Conservation (phyloP, 345 rosid species). For the Melaleuca alternifolia region DNA sequence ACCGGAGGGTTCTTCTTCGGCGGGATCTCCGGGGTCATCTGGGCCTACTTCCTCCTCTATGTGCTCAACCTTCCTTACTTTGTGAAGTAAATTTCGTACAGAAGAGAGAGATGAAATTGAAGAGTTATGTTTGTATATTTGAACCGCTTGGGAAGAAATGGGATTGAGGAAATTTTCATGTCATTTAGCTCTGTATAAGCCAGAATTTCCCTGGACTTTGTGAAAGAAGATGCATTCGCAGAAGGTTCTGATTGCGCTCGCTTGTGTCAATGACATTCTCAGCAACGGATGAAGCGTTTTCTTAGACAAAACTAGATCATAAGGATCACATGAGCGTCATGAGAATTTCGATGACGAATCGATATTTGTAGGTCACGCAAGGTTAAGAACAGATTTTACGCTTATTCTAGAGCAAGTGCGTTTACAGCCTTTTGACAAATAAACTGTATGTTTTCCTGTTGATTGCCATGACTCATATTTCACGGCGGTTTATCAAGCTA, state of each 20-base stretch:
- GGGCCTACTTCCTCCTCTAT: conserved; percentile 94
- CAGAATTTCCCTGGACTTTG: neutral
- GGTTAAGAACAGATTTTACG: neutral
- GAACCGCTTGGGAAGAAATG: neutral
- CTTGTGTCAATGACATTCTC: neutral
- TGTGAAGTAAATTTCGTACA: conserved; percentile 30
- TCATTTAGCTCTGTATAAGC: neutral
- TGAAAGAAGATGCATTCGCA: neutral
- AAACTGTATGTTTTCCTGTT: neutral
- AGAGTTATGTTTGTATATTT: neutral
- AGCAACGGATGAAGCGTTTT: neutral
- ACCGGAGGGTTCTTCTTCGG: conserved; percentile 92
- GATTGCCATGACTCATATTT: neutral
- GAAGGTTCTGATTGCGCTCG: neutral
- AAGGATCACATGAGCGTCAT: neutral
- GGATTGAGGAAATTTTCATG: neutral
- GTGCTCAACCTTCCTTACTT: conserved; percentile 84
- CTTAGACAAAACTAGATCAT: neutral
- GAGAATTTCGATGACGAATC: neutral
- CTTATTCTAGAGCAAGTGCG: neutral
- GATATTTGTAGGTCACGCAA: neutral
- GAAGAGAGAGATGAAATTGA: conserved; percentile 1
- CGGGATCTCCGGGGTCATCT: conserved; percentile 84
- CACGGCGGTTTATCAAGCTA: rapidly evolving
- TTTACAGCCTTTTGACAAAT: neutral